Evolutionary conservation across 2,329 filamentous ascomycete genomes (phyloP), one percentile per base, ranked within the genome.

Genomic region (Penicillium sclerotigenum): DNA sequence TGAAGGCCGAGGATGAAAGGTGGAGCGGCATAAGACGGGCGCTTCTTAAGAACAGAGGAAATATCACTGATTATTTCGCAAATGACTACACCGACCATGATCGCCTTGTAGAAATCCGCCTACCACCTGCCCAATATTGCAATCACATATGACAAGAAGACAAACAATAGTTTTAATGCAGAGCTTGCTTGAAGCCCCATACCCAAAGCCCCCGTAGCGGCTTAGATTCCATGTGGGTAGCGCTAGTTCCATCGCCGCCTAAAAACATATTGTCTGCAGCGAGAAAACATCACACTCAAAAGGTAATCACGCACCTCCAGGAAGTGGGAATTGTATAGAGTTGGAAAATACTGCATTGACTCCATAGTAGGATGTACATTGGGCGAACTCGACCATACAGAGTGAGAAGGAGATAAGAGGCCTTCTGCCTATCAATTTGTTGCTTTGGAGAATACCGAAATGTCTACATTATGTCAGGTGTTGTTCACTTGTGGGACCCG

Each of bases 351-450:
- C 72, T 0, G 78, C 79, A 58, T 80, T 77, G 8, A 79, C 75
- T 59, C 83, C 83, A 64, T 84, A 85, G 74, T 82, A 86, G 0
- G 82, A 85, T 4, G 83, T 83, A 53, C 84, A 75, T 66, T 87
- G 83, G 52, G 81, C 81, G 58, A 86, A 82, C 60, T 86, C 84
- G 38, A 85, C 82, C 7, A 81, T 61, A 58, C 83, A 86, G 31
- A 86, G 79, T 4, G 81, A 65, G 62, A 83, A 86, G 18, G 82
- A 78, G 4, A 81, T 73, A 14, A 72, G 56, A 1, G 83, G 82
- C 2, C 86, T 74, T 2, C 63, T 71, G 37, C 76, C 82, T 22
- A n/a, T 45, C n/a, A 4, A 5, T 20, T 13, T 18, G 41, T 20
- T 11, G 6, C 26, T 29, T 2, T 29, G 13, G 14, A 20, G 9